Percentiles rank a stretch among this genome's conserved stretches.
Evolutionary conservation across 2,329 filamentous ascomycete genomes (phyloP).

Genomic region (Zymoseptoria brevis): DNA sequence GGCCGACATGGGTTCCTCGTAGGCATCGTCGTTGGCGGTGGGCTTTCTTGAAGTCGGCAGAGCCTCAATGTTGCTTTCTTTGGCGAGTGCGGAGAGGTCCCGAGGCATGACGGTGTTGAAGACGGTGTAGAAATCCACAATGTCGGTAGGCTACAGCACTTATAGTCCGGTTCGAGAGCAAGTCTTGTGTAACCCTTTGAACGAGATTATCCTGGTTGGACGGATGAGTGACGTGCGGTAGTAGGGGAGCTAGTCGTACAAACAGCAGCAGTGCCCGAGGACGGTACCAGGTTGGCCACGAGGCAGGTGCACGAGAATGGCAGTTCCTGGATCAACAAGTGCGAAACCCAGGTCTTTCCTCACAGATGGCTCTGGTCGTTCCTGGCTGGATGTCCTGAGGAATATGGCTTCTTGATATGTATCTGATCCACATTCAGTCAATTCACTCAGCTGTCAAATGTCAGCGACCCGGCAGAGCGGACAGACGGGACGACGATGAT

Average conservation of each 20-base stretch:
- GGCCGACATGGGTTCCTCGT: conserved; percentile 1
- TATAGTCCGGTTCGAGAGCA: not conserved
- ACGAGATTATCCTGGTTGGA: not conserved
- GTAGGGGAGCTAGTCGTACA: not conserved
- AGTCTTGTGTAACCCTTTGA: not conserved
- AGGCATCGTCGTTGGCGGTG: conserved; percentile 6
- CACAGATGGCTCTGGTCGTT: too few relatives aligned
- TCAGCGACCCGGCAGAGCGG: too few relatives aligned
- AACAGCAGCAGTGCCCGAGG: not conserved
- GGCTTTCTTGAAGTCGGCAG: conserved; percentile 33
- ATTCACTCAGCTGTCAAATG: too few relatives aligned
- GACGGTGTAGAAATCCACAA: not conserved
- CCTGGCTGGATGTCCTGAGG: too few relatives aligned
- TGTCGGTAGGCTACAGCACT: not conserved
- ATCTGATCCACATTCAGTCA: too few relatives aligned
- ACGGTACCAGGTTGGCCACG: not conserved
- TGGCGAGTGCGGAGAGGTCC: conserved; percentile 27
- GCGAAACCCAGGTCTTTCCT: too few relatives aligned
- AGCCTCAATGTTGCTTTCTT: conserved; percentile 24
- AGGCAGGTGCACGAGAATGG: not conserved
- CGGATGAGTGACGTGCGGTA: not conserved
- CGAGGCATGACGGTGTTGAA: conserved; percentile 32
- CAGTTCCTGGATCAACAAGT: too few relatives aligned
- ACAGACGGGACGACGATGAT: too few relatives aligned
- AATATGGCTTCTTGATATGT: too few relatives aligned